Evolutionary conservation across 495 filamentous ascomycete genomes (phyloP), one percentile per base, ranked within the genome.

Genomic region (Aspergillus affinis): DNA sequence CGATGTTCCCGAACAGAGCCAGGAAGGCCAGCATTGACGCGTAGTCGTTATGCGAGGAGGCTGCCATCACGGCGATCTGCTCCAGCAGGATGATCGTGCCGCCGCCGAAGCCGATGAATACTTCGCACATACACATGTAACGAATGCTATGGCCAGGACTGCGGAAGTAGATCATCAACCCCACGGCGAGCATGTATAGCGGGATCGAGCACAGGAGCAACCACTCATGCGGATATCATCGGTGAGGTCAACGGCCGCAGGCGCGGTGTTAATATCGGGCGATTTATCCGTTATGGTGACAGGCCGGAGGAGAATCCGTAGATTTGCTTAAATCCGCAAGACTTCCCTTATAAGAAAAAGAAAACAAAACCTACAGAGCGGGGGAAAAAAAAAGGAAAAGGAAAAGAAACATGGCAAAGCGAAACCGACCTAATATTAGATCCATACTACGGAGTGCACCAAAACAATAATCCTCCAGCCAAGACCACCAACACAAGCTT

Each of bases 91-190:
- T 73, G 30, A 87, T 69, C 0, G 79, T 81, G 26, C 84, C 79
- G 4, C 86, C 87, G 17, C 78, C 75, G 48, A 91, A 75, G 23
- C 88, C 82, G 61, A 91, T 86, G 72, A 90, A 84, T 66, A 92
- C 84, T 69, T 92, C 84, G 65, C 82, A 87, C 83, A 90, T 86
- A 66, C 90, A 74, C 45, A 91, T 75, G 65, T 87, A 89, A 19
- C 85, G 87, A 45, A 90, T 70, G 48, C 75, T 64, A 27, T 72
- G 73, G 54, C 78, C 73, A 36, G 83, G 78, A 36, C 85, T 82
- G 44, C 89, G 85, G 81, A 90, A 91, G 62, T 75, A 80, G 65
- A 80, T 88, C 79, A 90, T 82, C 55, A 89, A 80, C 21, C 87
- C 82, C 2, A 67, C 58, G n/a, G 62, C 79, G 21, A 88, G 78